A percentile compares a stretch with the other conserved stretches of the same genome.
Conservation (phyloP, 2,329 filamentous ascomycete species). For the Fusarium poae region DNA sequence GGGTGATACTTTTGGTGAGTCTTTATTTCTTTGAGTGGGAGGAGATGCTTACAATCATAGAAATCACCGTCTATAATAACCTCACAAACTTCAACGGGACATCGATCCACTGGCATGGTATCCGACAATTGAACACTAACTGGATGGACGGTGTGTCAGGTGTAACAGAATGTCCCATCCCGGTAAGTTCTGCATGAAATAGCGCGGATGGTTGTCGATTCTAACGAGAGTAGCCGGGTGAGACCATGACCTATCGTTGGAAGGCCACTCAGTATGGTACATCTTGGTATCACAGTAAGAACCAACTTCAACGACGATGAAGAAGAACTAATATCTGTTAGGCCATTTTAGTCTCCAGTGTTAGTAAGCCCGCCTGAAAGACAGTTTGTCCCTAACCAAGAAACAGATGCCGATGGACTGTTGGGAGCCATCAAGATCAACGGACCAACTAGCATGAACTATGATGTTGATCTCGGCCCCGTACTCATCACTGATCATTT, state of each 20-base stretch:
- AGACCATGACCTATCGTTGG: slow-evolving; percentile 3
- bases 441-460: slow-evolving; percentile 2
- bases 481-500: slow-evolving; percentile 11
- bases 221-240: not conserved
- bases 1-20: slow-evolving; percentile 8
- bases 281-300: slow-evolving; percentile 17
- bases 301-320: not conserved
- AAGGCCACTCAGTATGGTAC: slow-evolving; percentile 10
- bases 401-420: slow-evolving; percentile 1
- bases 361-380: not conserved
- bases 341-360: slow-evolving; percentile 11
- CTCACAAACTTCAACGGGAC: slow-evolving; percentile 8
- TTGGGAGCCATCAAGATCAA: not conserved
- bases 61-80: slow-evolving; percentile 5
- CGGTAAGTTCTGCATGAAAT: not conserved
- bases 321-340: not conserved
- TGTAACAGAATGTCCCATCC: slow-evolving; percentile 8
- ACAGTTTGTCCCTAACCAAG: not conserved
- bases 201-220: not conserved
- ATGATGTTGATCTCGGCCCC: slow-evolving; percentile 1
- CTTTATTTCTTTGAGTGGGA: not conserved
- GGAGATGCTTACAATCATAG: not conserved
- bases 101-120: slow-evolving; percentile 2
- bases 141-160: slow-evolving; percentile 13
- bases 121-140: not conserved